Evolutionary conservation across 2,329 filamentous ascomycete species (phyloP).

Genomic region (Talaromyces atroroseus): DNA sequence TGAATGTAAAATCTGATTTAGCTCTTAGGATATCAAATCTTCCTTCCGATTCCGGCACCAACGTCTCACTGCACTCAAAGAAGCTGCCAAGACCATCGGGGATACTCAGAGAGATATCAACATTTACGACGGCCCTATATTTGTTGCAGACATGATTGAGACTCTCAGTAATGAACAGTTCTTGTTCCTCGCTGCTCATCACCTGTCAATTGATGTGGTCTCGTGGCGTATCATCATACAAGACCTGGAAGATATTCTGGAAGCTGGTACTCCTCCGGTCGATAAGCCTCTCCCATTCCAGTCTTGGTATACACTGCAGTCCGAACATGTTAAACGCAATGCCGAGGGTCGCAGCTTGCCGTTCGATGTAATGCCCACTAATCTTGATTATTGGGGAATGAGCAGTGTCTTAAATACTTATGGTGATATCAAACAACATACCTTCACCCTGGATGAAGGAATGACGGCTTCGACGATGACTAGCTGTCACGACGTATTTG

Average conservation of each 20-base stretch:
- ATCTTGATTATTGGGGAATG: conserved; percentile 36
- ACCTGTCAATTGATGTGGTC: conserved; percentile 27
- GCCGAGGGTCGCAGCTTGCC: conserved; percentile 18
- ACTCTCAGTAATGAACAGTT: conserved; percentile 16
- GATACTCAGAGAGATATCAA: conserved; percentile 16
- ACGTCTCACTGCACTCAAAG: background rate
- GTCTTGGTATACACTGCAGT: conserved; percentile 32
- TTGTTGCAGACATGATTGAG: conserved; percentile 37
- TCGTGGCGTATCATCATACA: conserved; percentile 34
- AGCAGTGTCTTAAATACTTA: conserved; percentile 27
- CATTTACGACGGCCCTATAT: conserved; percentile 29
- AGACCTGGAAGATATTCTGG: conserved; percentile 31
- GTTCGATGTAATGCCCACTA: conserved; percentile 26
- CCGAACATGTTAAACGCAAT: conserved; percentile 21
- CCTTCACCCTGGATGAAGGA: conserved; percentile 29
- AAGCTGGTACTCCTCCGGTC: conserved; percentile 26
- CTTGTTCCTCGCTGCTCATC: conserved; percentile 26
- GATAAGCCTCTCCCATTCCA: conserved; percentile 36
- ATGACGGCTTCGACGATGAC: conserved; percentile 28
- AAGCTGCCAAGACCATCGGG: conserved; percentile 24
- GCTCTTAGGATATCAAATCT: conserved; percentile 19
- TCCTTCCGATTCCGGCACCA: conserved; percentile 20
- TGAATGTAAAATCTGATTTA: background rate
- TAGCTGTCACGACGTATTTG: conserved; percentile 27
- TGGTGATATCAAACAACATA: conserved; percentile 30